These are phyloP conservation scores for Scheffersomyces cryptocercus DNA, from an alignment of 1,139 yeast genomes.

Conservation along the genomic window DNA sequence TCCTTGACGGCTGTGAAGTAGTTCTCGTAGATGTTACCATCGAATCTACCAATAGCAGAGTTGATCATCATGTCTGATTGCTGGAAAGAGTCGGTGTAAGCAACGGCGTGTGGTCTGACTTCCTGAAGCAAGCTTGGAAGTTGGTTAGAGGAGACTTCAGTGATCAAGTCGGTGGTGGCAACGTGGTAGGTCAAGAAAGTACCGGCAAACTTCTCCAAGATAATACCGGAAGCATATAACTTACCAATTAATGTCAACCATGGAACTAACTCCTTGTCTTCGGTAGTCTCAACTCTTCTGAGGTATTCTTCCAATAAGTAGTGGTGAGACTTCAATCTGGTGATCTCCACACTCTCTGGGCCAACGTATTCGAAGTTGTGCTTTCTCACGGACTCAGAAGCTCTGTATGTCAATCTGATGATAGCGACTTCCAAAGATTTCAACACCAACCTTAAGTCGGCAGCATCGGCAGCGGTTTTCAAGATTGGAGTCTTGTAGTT, in stretches of 20 bases:
- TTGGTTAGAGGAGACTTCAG: constrained; percentile 44
- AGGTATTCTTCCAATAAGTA: constrained; percentile 51
- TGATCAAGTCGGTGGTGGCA: constrained; percentile 47
- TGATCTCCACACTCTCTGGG: constrained; percentile 56
- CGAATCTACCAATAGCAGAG: constrained; percentile 80
- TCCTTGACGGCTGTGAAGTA: constrained; percentile 58
- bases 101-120: constrained; percentile 72
- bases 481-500: constrained; percentile 27
- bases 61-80: constrained; percentile 82
- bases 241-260: constrained; percentile 32
- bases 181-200: constrained; percentile 70
- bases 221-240: constrained; percentile 67
- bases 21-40: constrained; percentile 85
- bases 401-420: constrained; percentile 47
- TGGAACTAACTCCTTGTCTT: constrained; percentile 26
- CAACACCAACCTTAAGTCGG: constrained; percentile 34
- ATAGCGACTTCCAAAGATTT: constrained; percentile 44
- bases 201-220: constrained; percentile 73
- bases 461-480: constrained; percentile 27
- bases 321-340: constrained; percentile 65
- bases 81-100: constrained; percentile 87
- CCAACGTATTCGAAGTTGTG: constrained; percentile 60
- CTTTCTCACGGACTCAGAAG: constrained; percentile 44
- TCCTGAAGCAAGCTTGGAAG: constrained; percentile 47
- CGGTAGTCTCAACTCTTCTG: constrained; percentile 26